phyloP scores from a whole-genome alignment of 2,329 filamentous ascomycete genomes.

The Aspergillus aculeatinus region DNA sequence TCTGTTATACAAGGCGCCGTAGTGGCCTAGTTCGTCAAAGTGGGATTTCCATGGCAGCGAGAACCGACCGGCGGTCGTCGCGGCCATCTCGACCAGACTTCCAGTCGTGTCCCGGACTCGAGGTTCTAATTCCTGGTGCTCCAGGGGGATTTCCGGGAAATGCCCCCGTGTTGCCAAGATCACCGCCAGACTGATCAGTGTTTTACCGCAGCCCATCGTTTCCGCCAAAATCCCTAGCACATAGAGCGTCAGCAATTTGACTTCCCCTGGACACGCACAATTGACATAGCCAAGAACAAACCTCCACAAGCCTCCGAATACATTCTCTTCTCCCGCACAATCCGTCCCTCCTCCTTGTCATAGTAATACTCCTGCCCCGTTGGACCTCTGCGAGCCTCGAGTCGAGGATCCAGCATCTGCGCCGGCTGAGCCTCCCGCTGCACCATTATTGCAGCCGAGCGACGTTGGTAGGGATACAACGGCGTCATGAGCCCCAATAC shows the following conservation, averaged over 20 bases:
- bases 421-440: constrained; percentile 70
- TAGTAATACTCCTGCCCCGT: constrained; percentile 66
- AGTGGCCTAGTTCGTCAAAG: constrained; percentile 53
- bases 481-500: constrained; percentile 51
- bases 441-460: constrained; percentile 79
- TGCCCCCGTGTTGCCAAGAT: constrained; percentile 74
- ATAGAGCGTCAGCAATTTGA: neutral
- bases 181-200: constrained; percentile 75
- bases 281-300: constrained; percentile 28
- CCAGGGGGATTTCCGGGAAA: constrained; percentile 63
- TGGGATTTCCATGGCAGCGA: constrained; percentile 69
- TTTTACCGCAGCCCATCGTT: constrained; percentile 69
- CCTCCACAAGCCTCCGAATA: constrained; percentile 77
- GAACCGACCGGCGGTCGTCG: constrained; percentile 64
- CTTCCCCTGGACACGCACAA: neutral
- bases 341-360: constrained; percentile 61
- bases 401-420: constrained; percentile 69
- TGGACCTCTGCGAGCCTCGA: constrained; percentile 62
- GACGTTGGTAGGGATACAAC: constrained; percentile 75
- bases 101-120: constrained; percentile 53
- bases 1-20: constrained; percentile 52
- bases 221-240: constrained; percentile 45
- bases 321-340: constrained; percentile 64
- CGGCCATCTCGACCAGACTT: constrained; percentile 72
- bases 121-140: constrained; percentile 52